Conservation (phyloP, 2,329 filamentous ascomycete genomes). For the Aspergillus sp. region DNA sequence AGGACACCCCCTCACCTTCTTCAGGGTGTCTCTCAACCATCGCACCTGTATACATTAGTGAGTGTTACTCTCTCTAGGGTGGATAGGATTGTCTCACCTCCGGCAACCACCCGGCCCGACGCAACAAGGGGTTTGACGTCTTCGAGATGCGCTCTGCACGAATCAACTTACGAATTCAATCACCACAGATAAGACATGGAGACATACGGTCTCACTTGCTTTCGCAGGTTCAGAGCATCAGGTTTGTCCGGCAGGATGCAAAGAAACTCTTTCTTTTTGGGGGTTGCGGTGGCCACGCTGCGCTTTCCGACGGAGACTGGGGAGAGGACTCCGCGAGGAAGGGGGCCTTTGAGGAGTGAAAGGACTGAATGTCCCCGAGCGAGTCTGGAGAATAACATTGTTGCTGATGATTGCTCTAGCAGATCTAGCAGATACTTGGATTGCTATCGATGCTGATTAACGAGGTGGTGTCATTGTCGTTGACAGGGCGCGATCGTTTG, state of each 20-base stretch:
- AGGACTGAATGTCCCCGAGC: background rate
- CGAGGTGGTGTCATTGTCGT: too few species aligned
- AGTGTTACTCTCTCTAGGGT: background rate
- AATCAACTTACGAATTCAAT: background rate
- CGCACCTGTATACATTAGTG: constrained; percentile 6
- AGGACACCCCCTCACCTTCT: constrained; percentile 10
- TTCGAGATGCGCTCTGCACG: constrained; percentile 10
- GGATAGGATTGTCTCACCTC: constrained; percentile 7
- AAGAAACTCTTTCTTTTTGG: constrained; percentile 7
- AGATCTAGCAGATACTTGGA: too few species aligned
- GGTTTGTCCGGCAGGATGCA: constrained; percentile 16
- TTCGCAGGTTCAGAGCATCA: constrained; percentile 8
- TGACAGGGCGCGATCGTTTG: too few species aligned
- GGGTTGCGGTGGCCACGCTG: background rate
- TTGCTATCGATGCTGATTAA: too few species aligned
- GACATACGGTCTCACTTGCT: constrained; percentile 9
- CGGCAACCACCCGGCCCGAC: constrained; percentile 12
- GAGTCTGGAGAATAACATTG: background rate
- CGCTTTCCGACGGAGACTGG: background rate
- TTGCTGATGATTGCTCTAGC: background rate
- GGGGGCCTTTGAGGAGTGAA: background rate
- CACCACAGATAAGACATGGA: background rate
- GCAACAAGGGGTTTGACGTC: constrained; percentile 15
- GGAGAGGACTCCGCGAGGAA: background rate
- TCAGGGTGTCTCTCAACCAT: constrained; percentile 14